These are phyloP conservation scores for Arachnomyces sp. DNA, from an alignment of 2,329 filamentous ascomycete genomes.

Conservation along the genomic window DNA sequence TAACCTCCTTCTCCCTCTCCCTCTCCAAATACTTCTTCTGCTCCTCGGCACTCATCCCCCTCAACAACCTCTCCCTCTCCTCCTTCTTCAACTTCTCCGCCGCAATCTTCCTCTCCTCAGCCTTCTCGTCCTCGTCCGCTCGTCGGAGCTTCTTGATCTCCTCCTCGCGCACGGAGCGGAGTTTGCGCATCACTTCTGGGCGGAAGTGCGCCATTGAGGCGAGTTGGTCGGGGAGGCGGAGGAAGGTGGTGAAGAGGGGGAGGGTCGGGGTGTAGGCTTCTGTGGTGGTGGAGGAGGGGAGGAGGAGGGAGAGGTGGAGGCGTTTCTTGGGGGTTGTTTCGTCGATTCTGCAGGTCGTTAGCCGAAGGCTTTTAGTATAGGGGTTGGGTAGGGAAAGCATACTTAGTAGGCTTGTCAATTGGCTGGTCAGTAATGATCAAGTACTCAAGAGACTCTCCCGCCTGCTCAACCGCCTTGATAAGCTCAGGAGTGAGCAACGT, in stretches of 20 bases:
- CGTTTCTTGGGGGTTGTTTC: constrained; percentile 82
- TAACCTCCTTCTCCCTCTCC: constrained; percentile 65
- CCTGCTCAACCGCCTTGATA: constrained; percentile 65
- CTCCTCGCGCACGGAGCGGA: constrained; percentile 70
- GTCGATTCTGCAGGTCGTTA: constrained; percentile 53
- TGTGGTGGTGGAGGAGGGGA: constrained; percentile 48
- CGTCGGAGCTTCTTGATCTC: constrained; percentile 72
- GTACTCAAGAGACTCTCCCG: constrained; percentile 76
- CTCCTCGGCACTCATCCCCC: constrained; percentile 67
- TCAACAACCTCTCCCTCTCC: constrained; percentile 77
- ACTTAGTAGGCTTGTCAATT: constrained; percentile 76
- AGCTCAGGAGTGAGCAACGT: constrained; percentile 80
- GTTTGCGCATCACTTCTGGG: constrained; percentile 77
- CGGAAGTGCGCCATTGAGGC: constrained; percentile 75
- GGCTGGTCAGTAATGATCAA: constrained; percentile 87
- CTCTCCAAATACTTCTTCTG: constrained; percentile 79
- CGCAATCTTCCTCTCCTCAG: constrained; percentile 48
- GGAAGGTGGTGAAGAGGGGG: constrained; percentile 70
- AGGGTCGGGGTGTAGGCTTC: constrained; percentile 56
- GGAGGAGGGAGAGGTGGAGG: constrained; percentile 64
- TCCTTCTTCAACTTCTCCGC: constrained; percentile 65
- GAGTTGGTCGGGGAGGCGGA: constrained; percentile 76
- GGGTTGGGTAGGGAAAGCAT: constrained; percentile 29
- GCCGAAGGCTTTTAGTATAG: not conserved
- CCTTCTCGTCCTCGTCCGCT: constrained; percentile 62